phyloP scores from a whole-genome alignment of 2,329 filamentous ascomycete species.

The Mycosphaerella sp. region DNA sequence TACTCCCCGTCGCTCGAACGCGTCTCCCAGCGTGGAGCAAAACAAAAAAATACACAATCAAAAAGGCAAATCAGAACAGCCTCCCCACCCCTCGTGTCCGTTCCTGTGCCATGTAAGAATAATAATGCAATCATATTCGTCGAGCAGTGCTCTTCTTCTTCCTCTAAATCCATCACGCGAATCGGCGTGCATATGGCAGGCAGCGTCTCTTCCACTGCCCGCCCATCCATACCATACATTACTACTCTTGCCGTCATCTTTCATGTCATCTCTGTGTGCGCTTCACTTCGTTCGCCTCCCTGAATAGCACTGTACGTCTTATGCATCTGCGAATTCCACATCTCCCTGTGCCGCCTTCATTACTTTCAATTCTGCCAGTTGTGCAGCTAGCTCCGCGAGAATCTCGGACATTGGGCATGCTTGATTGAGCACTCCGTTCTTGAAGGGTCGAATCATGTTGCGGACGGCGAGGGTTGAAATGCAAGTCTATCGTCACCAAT shows the following conservation, averaged over 20 bases:
- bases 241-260: not conserved
- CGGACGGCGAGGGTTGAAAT: constrained; percentile 72
- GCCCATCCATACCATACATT: not conserved
- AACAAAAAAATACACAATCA: too few species aligned
- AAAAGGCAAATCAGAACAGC: too few species aligned
- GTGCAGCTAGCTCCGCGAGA: constrained; percentile 53
- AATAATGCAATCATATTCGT: too few species aligned
- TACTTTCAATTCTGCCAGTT: constrained; percentile 57
- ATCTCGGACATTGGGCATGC: constrained; percentile 72
- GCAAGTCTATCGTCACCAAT: constrained; percentile 56
- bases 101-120: too few species aligned
- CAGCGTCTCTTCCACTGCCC: too few species aligned
- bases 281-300: not conserved
- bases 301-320: not conserved
- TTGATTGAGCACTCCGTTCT: constrained; percentile 62
- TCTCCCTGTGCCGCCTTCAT: constrained; percentile 17
- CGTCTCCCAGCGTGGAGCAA: too few species aligned
- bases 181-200: too few species aligned
- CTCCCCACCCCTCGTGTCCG: too few species aligned
- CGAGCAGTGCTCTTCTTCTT: too few species aligned
- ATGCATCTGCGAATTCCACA: constrained; percentile 9
- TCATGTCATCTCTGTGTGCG: not conserved
- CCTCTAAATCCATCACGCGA: too few species aligned
- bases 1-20: too few species aligned
- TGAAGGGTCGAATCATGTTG: constrained; percentile 67